These are phyloP conservation scores for Cyclotella distinguenda DNA, from an alignment of 108 stramenopile genomes.

Conservation along the genomic window DNA sequence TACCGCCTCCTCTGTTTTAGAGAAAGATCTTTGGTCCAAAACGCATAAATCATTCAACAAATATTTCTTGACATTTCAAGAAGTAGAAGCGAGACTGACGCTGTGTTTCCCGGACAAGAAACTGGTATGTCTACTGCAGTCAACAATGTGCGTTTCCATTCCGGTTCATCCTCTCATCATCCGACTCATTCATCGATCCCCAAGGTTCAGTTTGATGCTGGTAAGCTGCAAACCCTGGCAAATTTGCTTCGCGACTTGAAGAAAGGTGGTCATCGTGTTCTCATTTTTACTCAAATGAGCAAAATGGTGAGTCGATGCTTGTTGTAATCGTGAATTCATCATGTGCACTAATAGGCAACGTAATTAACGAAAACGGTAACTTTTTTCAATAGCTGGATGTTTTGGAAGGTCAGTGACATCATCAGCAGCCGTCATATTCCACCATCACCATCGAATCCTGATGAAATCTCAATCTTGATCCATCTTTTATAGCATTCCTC, in stretches of 20 bases:
- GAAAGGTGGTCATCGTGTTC: slow-evolving; percentile 84
- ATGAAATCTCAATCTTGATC: not conserved
- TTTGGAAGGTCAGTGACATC: slow-evolving; percentile 62
- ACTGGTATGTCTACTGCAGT: too few species aligned
- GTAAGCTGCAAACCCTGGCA: slow-evolving; percentile 94
- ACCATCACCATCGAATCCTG: too few species aligned
- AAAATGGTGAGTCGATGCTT: slow-evolving; percentile 56
- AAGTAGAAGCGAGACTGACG: slow-evolving; percentile 56
- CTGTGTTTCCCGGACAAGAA: slow-evolving; percentile 94
- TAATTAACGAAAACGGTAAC: too few species aligned
- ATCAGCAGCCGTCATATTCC: too few species aligned
- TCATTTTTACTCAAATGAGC: slow-evolving; percentile 98
- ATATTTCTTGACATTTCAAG: slow-evolving; percentile 49
- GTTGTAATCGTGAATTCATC: too few species aligned
- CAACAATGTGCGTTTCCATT: too few species aligned
- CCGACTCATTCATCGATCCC: too few species aligned
- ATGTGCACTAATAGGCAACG: too few species aligned
- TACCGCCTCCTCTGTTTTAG: not conserved
- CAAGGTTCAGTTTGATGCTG: slow-evolving; percentile 87
- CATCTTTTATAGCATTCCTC: slow-evolving; percentile 72
- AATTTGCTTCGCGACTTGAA: slow-evolving; percentile 82
- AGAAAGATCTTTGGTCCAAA: slow-evolving; percentile 19
- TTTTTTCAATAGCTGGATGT: slow-evolving; percentile 87
- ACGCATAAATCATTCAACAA: slow-evolving; percentile 41
- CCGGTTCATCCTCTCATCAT: too few species aligned